phyloP scores from a whole-genome alignment of 2,329 filamentous ascomycete species.

The Aspergillus sclerotialis region DNA sequence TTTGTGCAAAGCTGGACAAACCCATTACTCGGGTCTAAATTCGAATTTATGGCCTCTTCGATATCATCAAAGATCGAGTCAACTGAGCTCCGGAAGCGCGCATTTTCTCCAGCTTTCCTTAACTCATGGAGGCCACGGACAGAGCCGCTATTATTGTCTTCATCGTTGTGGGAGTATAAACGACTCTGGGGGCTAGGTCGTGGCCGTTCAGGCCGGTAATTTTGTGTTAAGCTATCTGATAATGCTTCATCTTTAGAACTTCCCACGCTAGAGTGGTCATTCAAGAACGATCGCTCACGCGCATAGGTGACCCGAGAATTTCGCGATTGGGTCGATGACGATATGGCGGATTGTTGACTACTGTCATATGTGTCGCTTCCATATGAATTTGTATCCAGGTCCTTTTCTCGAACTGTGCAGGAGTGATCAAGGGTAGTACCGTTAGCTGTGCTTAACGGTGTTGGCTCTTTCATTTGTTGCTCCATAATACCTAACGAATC shows the following conservation, averaged over 20 bases:
- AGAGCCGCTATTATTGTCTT: constrained; percentile 35
- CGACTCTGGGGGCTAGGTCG: constrained; percentile 7
- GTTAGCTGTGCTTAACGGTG: neutral
- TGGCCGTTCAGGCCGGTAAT: constrained; percentile 3
- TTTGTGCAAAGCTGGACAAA: constrained; percentile 51
- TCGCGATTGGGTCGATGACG: constrained; percentile 16
- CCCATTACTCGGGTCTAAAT: constrained; percentile 45
- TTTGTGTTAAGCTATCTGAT: constrained; percentile 2
- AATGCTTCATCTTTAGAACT: constrained; percentile 5
- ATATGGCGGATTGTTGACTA: constrained; percentile 6
- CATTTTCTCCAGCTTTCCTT: constrained; percentile 51
- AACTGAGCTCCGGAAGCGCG: constrained; percentile 49
- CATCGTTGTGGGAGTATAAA: constrained; percentile 38
- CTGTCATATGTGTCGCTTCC: neutral
- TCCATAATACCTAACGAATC: neutral
- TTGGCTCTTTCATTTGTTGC: neutral
- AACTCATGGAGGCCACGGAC: constrained; percentile 57
- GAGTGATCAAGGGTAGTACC: neutral
- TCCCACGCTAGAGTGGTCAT: constrained; percentile 35
- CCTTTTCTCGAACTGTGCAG: neutral
- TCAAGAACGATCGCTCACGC: constrained; percentile 52
- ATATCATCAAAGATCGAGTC: constrained; percentile 55
- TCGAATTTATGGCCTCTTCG: constrained; percentile 38
- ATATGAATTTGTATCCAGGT: neutral
- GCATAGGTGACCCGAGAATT: constrained; percentile 52